Conservation (phyloP, 176 grass and related monocot genomes). For the Urochloa ruziziensis region DNA sequence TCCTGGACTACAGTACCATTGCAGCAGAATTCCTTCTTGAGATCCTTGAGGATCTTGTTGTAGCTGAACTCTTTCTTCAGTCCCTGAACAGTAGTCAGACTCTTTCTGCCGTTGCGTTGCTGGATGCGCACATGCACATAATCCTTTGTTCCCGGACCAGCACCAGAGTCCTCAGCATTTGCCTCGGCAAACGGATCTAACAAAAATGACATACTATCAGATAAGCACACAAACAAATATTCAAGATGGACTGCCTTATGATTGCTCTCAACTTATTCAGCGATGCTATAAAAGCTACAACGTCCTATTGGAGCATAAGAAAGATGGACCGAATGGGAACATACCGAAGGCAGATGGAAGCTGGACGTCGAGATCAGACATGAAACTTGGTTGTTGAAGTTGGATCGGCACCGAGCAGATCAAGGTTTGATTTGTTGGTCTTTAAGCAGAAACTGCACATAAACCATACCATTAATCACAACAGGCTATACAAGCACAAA, state of each 20-base stretch:
- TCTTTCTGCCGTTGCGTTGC: conserved; percentile 85
- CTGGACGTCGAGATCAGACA: conserved; percentile 79
- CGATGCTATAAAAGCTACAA: background rate
- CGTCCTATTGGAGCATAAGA: background rate
- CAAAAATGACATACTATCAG: background rate
- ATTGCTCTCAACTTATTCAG: background rate
- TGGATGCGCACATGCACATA: conserved; percentile 88
- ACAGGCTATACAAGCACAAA: background rate
- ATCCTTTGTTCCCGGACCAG: conserved; percentile 63
- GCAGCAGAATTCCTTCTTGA: conserved; percentile 84
- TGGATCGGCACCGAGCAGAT: conserved; percentile 34
- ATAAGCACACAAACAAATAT: background rate
- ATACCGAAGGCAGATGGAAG: conserved; percentile 71
- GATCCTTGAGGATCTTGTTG: conserved; percentile 86
- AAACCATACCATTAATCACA: background rate
- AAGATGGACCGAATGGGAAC: background rate
- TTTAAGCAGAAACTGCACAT: conserved; percentile 37
- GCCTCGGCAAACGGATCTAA: conserved; percentile 75
- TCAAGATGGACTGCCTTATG: background rate
- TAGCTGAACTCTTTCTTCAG: conserved; percentile 75
- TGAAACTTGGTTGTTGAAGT: conserved; percentile 63
- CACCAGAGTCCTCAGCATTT: conserved; percentile 73
- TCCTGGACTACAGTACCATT: conserved; percentile 86
- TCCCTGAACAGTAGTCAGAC: conserved; percentile 76
- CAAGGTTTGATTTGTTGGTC: conserved; percentile 4